A percentile compares a stretch with the other conserved stretches of the same genome.
Conservation (phyloP, 179 eudicot species). For the Beta corolliflora region DNA sequence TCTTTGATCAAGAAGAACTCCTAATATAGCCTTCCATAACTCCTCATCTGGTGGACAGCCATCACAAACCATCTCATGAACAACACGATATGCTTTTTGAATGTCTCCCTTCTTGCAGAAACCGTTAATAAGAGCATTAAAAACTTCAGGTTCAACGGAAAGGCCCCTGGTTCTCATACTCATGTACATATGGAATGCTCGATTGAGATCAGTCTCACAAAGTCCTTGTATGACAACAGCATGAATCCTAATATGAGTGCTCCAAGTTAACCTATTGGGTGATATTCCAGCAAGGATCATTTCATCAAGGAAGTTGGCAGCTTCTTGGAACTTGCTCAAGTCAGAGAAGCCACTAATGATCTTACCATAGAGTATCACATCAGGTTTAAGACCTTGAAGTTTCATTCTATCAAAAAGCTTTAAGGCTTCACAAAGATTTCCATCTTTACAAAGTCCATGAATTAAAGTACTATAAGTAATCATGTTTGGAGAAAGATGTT, state of each 20-base stretch:
- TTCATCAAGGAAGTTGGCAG: constrained; percentile 85
- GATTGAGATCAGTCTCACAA: constrained; percentile 48
- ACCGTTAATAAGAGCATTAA: constrained; percentile 47
- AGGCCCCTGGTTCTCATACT: constrained; percentile 81
- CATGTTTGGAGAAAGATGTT: constrained; percentile 63
- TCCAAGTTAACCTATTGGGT: constrained; percentile 84
- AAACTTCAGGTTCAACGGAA: constrained; percentile 65
- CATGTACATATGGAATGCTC: constrained; percentile 67
- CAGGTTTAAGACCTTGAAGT: constrained; percentile 87
- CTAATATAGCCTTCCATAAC: constrained; percentile 55
- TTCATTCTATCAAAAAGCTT: constrained; percentile 86
- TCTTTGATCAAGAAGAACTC: constrained; percentile 52
- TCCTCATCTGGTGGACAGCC: constrained; percentile 77
- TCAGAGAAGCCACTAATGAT: constrained; percentile 63
- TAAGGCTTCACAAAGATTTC: constrained; percentile 55
- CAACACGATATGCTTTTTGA: constrained; percentile 54
- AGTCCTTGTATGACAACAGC: constrained; percentile 72
- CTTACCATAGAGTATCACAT: constrained; percentile 74
- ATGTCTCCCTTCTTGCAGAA: constrained; percentile 67
- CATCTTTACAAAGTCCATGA: constrained; percentile 81
- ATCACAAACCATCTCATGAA: constrained; percentile 79
- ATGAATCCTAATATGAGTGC: constrained; percentile 64
- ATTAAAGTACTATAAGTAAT: constrained; percentile 79
- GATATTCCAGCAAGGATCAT: constrained; percentile 79
- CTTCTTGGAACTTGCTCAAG: constrained; percentile 59